phyloP scores from a whole-genome alignment of 1,284 basidiomycete species.

The Ceratobasidium sp. region DNA sequence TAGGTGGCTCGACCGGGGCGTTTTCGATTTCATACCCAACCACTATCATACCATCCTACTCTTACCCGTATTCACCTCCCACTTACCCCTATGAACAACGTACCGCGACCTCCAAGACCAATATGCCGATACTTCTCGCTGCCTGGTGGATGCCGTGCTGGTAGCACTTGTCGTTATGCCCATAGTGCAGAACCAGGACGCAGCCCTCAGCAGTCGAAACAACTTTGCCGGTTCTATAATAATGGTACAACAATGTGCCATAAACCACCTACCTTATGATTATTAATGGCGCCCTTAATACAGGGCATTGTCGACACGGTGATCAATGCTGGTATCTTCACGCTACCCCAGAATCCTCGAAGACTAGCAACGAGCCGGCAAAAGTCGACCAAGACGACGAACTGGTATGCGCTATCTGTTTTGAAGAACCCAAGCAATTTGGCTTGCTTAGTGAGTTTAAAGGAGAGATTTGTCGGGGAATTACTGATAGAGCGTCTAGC shows the following conservation, averaged over 20 bases:
- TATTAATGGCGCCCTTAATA: too few relatives aligned
- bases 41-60: neutral
- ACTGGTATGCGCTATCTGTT: conserved; percentile 42
- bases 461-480: too few relatives aligned
- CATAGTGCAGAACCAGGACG: conserved; percentile 13
- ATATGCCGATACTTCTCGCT: conserved; percentile 35
- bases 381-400: conserved; percentile 37
- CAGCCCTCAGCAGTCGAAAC: conserved; percentile 36
- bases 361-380: neutral
- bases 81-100: neutral
- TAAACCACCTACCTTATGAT: too few relatives aligned
- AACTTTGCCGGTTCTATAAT: conserved; percentile 38
- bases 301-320: conserved; percentile 32
- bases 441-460: conserved; percentile 43
- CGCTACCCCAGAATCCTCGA: neutral
- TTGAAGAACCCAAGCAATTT: conserved; percentile 41
- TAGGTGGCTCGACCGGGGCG: neutral
- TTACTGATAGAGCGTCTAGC: conserved; percentile 16
- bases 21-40: conserved; percentile 3
- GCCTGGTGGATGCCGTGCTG: conserved; percentile 36
- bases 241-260: too few relatives aligned
- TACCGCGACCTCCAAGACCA: conserved; percentile 14
- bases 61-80: neutral
- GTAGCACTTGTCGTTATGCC: neutral
- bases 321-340: conserved; percentile 41